Conservation (phyloP, 2,329 filamentous ascomycete species). For the Didymella sp. region DNA sequence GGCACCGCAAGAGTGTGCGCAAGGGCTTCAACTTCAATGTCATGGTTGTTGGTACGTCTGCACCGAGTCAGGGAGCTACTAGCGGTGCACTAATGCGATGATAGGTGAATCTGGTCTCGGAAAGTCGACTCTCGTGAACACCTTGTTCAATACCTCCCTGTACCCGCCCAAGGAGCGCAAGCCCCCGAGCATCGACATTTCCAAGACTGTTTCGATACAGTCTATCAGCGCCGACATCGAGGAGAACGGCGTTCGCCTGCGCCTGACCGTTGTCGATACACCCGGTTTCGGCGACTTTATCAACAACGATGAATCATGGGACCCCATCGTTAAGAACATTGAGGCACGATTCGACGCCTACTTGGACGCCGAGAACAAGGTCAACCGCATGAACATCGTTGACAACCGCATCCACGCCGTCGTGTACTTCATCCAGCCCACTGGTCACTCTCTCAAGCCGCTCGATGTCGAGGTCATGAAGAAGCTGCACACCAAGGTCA, state of each 20-base stretch:
- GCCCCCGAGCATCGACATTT: conserved; percentile 94
- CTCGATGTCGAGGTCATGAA: conserved; percentile 99
- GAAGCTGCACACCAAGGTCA: conserved; percentile 99
- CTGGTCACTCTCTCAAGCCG: conserved; percentile 96
- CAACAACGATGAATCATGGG: conserved; percentile 99
- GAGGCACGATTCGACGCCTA: conserved; percentile 99
- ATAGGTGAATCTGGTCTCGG: conserved; percentile 97
- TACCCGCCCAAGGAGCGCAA: conserved; percentile 99
- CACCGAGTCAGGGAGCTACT: neutral
- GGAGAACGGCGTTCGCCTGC: conserved; percentile 95
- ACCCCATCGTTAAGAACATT: conserved; percentile 98
- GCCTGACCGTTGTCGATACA: conserved; percentile 95
- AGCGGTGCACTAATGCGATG: conserved; percentile 24
- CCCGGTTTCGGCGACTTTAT: conserved; percentile 99
- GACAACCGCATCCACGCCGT: conserved; percentile 99
- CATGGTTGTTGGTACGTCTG: conserved; percentile 94
- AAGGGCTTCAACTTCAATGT: conserved; percentile 99
- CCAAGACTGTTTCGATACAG: conserved; percentile 72
- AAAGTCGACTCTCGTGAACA: conserved; percentile 99
- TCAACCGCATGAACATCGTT: conserved; percentile 99
- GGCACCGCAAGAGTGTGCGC: conserved; percentile 99
- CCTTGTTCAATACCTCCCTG: conserved; percentile 98
- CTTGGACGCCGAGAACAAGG: conserved; percentile 99
- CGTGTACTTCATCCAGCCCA: conserved; percentile 99
- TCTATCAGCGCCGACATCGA: conserved; percentile 74